A percentile compares a stretch with the other conserved stretches of the same genome.
phyloP scores from a whole-genome alignment of 2,329 filamentous ascomycete genomes.

The Fusarium neocosmosporiellum region DNA sequence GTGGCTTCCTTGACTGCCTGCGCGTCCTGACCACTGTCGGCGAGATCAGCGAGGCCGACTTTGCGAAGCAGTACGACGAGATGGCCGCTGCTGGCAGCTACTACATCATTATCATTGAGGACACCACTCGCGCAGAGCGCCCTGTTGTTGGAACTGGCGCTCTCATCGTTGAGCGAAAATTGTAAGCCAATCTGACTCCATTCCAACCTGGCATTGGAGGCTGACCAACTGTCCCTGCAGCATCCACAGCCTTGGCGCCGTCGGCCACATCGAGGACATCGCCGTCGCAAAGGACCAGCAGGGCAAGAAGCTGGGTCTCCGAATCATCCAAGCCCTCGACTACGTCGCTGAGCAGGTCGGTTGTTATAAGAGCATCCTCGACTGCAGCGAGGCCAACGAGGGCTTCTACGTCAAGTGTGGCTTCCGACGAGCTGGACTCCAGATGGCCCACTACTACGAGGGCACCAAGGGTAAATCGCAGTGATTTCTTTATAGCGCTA shows the following conservation, averaged over 20 bases:
- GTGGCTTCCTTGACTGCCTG: conserved; percentile 90
- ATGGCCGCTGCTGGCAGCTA: conserved; percentile 82
- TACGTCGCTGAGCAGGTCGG: conserved; percentile 87
- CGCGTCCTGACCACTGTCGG: conserved; percentile 93
- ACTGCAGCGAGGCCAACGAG: conserved; percentile 96
- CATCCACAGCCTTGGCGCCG: conserved; percentile 82
- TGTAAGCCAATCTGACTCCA: conserved; percentile 66
- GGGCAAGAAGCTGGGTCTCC: conserved; percentile 93
- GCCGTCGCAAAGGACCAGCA: conserved; percentile 95
- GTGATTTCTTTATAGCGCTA: conserved; percentile 33
- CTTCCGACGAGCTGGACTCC: conserved; percentile 88
- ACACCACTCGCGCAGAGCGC: conserved; percentile 65
- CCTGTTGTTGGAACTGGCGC: conserved; percentile 91
- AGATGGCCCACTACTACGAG: conserved; percentile 98
- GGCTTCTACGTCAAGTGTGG: conserved; percentile 99
- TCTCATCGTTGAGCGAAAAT: conserved; percentile 93
- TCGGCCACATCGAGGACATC: conserved; percentile 98
- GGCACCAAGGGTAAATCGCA: conserved; percentile 59
- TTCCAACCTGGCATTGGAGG: neutral
- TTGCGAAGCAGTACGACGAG: conserved; percentile 84
- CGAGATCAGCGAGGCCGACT: conserved; percentile 80
- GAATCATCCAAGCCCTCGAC: conserved; percentile 94
- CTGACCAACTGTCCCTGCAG: conserved; percentile 53
- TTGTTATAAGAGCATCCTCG: conserved; percentile 97
- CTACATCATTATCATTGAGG: conserved; percentile 87